These are phyloP conservation scores for Tetracladium setigerum DNA, from an alignment of 495 filamentous ascomycete species.

Conservation along the genomic window DNA sequence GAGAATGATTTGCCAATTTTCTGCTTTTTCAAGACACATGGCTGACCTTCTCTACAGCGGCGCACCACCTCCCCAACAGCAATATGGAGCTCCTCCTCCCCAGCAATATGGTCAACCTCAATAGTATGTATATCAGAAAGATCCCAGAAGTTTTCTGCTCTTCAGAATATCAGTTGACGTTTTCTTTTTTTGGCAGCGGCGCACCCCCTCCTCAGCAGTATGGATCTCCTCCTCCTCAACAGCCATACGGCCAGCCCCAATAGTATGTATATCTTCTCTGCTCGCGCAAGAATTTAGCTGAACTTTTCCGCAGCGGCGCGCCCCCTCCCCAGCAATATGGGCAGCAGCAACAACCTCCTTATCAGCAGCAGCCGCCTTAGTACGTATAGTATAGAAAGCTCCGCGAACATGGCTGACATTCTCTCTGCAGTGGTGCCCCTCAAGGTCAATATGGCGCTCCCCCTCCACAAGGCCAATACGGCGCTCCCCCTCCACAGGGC, in stretches of 20 bases:
- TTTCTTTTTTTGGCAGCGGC: too few relatives aligned
- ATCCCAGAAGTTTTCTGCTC: too few relatives aligned
- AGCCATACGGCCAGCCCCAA: background rate
- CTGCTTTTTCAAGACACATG: background rate
- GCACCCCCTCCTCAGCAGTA: constrained; percentile 16
- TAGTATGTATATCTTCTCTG: constrained; percentile 5
- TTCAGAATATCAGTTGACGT: too few relatives aligned
- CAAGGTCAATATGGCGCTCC: constrained; percentile 10
- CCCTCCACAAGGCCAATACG: constrained; percentile 6
- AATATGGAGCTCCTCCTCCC: constrained; percentile 15
- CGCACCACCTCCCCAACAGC: constrained; percentile 11
- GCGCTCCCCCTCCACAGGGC: constrained; percentile 19
- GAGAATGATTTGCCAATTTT: too few relatives aligned
- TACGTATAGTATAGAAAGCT: too few relatives aligned
- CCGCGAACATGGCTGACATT: too few relatives aligned
- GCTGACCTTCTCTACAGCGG: too few relatives aligned
- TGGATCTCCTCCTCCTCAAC: background rate
- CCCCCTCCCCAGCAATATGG: constrained; percentile 7
- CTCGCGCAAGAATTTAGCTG: too few relatives aligned
- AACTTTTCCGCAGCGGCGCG: constrained; percentile 1
- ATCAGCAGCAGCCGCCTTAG: too few relatives aligned
- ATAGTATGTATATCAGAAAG: too few relatives aligned
- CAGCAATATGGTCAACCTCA: constrained; percentile 2
- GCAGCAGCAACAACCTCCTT: too few relatives aligned
- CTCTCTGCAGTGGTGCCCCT: too few relatives aligned